These are phyloP conservation scores for Podaxis mareebaensis DNA, from an alignment of 768 basidiomycete genomes.

Conservation along the genomic window DNA sequence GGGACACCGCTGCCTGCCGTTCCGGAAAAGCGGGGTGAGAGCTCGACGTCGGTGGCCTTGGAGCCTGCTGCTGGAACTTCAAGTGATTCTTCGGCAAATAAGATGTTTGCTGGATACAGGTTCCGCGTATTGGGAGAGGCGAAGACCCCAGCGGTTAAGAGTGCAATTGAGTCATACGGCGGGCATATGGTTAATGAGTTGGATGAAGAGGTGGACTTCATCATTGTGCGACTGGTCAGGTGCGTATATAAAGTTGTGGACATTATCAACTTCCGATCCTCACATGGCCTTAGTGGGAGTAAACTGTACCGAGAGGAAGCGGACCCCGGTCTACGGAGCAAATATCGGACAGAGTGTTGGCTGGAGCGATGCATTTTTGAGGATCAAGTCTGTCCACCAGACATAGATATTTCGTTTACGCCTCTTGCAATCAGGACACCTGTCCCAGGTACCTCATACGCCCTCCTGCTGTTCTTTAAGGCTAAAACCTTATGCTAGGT, in stretches of 20 bases:
- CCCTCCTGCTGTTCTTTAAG: not conserved
- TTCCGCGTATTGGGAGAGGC: constrained; percentile 74
- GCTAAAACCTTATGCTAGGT: constrained; percentile 34
- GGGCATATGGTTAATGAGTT: constrained; percentile 48
- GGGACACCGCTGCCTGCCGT: not conserved
- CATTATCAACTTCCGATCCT: not conserved
- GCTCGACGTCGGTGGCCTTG: constrained; percentile 20
- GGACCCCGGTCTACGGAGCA: constrained; percentile 43
- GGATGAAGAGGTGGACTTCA: constrained; percentile 57
- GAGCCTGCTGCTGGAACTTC: constrained; percentile 14
- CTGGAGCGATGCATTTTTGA: constrained; percentile 82
- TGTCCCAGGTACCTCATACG: constrained; percentile 47
- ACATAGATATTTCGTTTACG: constrained; percentile 69
- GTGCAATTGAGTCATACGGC: constrained; percentile 61
- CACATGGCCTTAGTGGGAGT: constrained; percentile 55
- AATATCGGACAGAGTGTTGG: constrained; percentile 93
- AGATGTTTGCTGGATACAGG: constrained; percentile 49
- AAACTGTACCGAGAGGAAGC: constrained; percentile 61
- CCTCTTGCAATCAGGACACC: constrained; percentile 65
- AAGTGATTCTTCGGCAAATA: constrained; percentile 28
- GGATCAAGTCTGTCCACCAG: constrained; percentile 65
- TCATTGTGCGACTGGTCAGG: constrained; percentile 78
- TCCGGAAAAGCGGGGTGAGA: constrained; percentile 21
- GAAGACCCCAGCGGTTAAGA: constrained; percentile 51
- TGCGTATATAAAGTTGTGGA: constrained; percentile 28